phyloP scores from a whole-genome alignment of 176 grass and related monocot species.

The Rhynchospora tenuis region DNA sequence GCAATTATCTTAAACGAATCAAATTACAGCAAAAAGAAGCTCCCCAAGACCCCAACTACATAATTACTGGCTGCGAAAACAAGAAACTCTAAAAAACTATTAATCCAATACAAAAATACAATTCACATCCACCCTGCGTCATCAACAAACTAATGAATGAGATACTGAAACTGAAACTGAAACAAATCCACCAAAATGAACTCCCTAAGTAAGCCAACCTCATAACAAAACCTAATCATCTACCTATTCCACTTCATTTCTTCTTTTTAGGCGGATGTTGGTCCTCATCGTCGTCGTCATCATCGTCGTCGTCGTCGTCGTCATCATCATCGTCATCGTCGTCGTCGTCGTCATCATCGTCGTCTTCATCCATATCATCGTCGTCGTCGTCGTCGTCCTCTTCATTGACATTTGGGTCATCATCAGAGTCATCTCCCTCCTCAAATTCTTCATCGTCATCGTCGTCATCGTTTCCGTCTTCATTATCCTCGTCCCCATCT shows the following conservation, averaged over 20 bases:
- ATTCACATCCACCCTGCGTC: neutral
- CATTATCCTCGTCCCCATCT: constrained; percentile 34
- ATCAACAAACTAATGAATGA: constrained; percentile 20
- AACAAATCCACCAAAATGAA: constrained; percentile 25
- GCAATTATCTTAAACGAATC: neutral
- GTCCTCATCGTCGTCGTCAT: constrained; percentile 42
- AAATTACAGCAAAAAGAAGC: constrained; percentile 17
- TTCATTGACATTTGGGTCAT: constrained; percentile 50
- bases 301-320: constrained; percentile 34
- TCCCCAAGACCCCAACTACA: neutral
- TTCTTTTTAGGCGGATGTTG: constrained; percentile 80
- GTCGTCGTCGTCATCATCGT: constrained; percentile 7
- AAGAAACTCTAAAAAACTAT: constrained; percentile 28
- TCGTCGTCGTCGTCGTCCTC: constrained; percentile 42
- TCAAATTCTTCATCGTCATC: constrained; percentile 43
- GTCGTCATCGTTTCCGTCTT: constrained; percentile 35
- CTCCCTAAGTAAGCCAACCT: constrained; percentile 31
- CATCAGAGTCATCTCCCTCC: constrained; percentile 36
- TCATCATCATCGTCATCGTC: constrained; percentile 38
- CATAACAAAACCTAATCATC: constrained; percentile 26
- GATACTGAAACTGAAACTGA: constrained; percentile 24
- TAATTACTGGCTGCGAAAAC: constrained; percentile 19
- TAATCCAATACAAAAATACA: constrained; percentile 25
- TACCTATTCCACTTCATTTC: constrained; percentile 44
- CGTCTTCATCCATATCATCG: constrained; percentile 29